Percentiles rank a stretch among this genome's conserved stretches.
Evolutionary conservation across 371 early-diverging fungal genomes (phyloP).

Genomic region (Phascolomyces articulosus): DNA sequence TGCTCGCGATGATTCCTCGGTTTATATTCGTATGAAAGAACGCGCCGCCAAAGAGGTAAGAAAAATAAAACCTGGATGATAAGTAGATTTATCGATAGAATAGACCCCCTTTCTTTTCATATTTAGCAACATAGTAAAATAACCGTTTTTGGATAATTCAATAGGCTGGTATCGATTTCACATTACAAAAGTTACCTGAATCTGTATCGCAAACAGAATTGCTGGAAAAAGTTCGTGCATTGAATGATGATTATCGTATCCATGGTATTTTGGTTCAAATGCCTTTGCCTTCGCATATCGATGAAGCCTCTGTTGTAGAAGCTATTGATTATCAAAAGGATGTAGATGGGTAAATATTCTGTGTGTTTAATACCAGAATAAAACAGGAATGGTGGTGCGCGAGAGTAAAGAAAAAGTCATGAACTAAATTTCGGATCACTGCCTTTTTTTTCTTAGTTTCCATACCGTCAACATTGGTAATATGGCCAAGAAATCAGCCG

Average conservation of each 20-base stretch:
- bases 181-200: constrained; percentile 50
- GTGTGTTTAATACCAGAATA: too few relatives aligned
- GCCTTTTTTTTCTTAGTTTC: constrained; percentile 55
- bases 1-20: constrained; percentile 82
- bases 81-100: too few relatives aligned
- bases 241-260: constrained; percentile 81
- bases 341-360: constrained; percentile 86
- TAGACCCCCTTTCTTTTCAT: too few relatives aligned
- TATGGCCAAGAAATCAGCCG: constrained; percentile 74
- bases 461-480: constrained; percentile 91
- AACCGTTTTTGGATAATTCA: too few relatives aligned
- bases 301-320: constrained; percentile 77
- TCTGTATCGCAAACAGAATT: constrained; percentile 49
- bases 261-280: constrained; percentile 94
- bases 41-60: constrained; percentile 85
- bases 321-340: constrained; percentile 85
- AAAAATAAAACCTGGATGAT: too few relatives aligned
- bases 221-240: constrained; percentile 49
- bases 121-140: too few relatives aligned
- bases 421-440: neutral
- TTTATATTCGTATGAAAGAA: constrained; percentile 90
- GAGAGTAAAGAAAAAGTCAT: too few relatives aligned
- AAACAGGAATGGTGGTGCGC: too few relatives aligned
- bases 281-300: constrained; percentile 83
- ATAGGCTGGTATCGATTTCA: constrained; percentile 69